Conservation (phyloP, 257 asterid species). For the Solanum ossicruentum region DNA sequence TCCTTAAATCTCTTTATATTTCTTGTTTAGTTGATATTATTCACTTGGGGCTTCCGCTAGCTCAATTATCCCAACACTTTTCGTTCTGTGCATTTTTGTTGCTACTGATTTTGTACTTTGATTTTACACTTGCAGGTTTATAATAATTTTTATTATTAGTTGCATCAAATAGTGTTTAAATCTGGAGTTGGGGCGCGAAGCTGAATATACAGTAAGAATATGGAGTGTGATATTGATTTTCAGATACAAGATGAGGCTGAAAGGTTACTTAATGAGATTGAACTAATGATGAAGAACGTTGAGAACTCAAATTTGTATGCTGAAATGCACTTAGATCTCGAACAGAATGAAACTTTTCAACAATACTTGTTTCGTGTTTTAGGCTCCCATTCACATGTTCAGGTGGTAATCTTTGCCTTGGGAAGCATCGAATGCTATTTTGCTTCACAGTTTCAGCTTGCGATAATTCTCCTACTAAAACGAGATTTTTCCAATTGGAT, state of each 20-base stretch:
- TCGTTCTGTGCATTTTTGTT: too few species aligned
- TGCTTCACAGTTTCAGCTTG: not conserved
- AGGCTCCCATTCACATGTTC: not conserved
- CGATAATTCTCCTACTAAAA: not conserved
- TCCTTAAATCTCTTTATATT: too few species aligned
- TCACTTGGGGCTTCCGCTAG: too few species aligned
- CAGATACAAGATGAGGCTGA: not conserved
- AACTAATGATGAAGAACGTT: not conserved
- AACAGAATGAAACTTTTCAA: not conserved
- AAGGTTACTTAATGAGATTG: not conserved
- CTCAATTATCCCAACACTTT: too few species aligned
- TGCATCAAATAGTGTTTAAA: not conserved
- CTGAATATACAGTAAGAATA: too few species aligned
- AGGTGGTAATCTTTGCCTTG: not conserved
- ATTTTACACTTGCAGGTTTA: not conserved
- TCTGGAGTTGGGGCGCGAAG: too few species aligned
- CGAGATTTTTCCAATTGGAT: not conserved
- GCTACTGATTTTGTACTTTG: not conserved
- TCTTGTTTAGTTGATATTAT: too few species aligned
- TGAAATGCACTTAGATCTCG: not conserved
- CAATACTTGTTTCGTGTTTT: not conserved
- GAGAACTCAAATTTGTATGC: not conserved
- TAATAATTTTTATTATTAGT: too few species aligned
- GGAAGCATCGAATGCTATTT: not conserved
- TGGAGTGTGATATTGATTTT: not conserved